Percentiles rank a stretch among this genome's conserved stretches.
These are phyloP conservation scores for Haematococcus lacustris DNA, from an alignment of 139 green algal species.

Conservation along the genomic window DNA sequence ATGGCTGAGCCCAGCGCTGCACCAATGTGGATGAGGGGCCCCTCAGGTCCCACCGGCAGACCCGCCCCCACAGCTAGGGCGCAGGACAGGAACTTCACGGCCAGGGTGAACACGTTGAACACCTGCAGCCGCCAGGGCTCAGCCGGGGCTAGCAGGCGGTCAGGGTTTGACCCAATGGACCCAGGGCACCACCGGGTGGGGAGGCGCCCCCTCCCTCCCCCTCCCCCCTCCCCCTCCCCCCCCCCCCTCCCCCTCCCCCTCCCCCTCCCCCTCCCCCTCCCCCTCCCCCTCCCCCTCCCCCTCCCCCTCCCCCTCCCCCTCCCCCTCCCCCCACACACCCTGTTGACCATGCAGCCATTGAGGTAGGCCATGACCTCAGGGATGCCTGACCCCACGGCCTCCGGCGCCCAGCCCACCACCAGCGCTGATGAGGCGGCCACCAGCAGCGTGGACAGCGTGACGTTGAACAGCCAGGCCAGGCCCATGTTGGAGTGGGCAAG, in stretches of 20 bases:
- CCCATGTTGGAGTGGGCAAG: conserved; percentile 39
- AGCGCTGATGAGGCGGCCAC: conserved; percentile 43
- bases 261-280: too few species aligned
- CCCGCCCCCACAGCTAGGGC: conserved; percentile 63
- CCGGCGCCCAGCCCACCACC: conserved; percentile 69
- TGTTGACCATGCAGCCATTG: conserved; percentile 72
- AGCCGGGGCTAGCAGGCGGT: too few species aligned
- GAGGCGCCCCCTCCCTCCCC: too few species aligned
- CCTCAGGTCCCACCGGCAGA: conserved; percentile 80
- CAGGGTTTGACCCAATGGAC: too few species aligned
- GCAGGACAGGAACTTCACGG: conserved; percentile 75
- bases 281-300: too few species aligned
- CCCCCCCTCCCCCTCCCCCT: too few species aligned
- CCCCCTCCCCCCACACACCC: too few species aligned
- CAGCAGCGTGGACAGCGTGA: conserved; percentile 48
- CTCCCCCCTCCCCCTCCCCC: too few species aligned
- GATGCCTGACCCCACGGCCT: conserved; percentile 61
- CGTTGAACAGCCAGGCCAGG: conserved; percentile 79
- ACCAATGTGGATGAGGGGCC: conserved; percentile 86
- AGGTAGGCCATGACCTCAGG: conserved; percentile 86
- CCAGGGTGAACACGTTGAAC: conserved; percentile 77
- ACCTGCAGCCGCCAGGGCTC: too few species aligned
- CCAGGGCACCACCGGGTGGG: too few species aligned
- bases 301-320: too few species aligned
- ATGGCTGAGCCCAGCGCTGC: conserved; percentile 61